Conservation (phyloP, 2,329 filamentous ascomycete genomes). For the Calonectria montana region DNA sequence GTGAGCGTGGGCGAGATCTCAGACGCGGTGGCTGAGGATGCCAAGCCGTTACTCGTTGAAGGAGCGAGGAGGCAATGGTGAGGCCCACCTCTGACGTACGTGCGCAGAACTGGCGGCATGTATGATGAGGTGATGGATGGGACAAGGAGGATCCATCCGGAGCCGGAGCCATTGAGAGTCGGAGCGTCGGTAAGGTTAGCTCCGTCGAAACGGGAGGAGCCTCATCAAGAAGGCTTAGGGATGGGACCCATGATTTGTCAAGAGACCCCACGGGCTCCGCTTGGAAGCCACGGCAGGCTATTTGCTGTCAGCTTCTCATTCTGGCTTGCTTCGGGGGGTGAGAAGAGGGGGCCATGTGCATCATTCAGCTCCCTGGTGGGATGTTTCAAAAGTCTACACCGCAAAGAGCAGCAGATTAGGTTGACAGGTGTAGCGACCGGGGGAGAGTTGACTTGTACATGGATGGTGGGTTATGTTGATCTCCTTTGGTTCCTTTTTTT, state of each 20-base stretch:
- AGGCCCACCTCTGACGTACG: constrained; percentile 5
- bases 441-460: not conserved
- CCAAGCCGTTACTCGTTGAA: not conserved
- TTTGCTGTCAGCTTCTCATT: not conserved
- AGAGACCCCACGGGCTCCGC: not conserved
- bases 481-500: not conserved
- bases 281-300: not conserved
- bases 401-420: not conserved
- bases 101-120: not conserved
- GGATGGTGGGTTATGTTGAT: not conserved
- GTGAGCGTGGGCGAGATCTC: constrained; percentile 3
- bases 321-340: not conserved
- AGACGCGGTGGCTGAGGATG: constrained; percentile 2
- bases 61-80: not conserved
- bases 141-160: not conserved
- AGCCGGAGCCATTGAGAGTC: not conserved
- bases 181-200: constrained; percentile 2
- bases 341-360: not conserved
- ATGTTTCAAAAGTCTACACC: constrained; percentile 2
- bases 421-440: not conserved
- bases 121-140: not conserved
- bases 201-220: not conserved
- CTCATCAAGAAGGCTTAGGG: not conserved
- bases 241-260: constrained; percentile 5
- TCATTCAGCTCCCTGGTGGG: not conserved